Conservation (phyloP, 805 yeast species). For the Starmerella asiatica region DNA sequence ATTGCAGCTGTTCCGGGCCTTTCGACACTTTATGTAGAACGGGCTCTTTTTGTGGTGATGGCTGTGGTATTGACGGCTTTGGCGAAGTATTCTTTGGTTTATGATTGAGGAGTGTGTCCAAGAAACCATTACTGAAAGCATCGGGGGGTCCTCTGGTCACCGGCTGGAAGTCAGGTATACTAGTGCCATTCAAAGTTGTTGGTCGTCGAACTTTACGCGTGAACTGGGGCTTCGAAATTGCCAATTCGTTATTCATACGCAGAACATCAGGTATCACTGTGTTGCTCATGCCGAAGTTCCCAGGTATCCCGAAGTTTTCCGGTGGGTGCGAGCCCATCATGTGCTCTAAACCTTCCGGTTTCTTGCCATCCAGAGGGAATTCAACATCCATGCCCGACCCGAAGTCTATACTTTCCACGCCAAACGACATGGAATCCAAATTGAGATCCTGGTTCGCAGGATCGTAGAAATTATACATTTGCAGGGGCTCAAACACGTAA, state of each 20-base stretch:
- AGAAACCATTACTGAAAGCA: background rate
- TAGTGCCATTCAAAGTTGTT: background rate
- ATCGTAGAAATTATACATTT: slow-evolving; percentile 14
- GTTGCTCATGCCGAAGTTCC: background rate
- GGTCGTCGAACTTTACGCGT: background rate
- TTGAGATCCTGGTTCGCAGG: background rate
- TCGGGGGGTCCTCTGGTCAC: background rate
- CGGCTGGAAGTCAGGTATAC: background rate
- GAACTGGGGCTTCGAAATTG: background rate
- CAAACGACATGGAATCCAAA: background rate
- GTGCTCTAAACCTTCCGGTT: background rate
- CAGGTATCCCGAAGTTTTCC: background rate
- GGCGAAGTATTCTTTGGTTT: too few species aligned
- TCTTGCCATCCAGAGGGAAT: background rate
- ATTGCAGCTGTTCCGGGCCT: slow-evolving; percentile 23
- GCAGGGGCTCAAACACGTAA: slow-evolving; percentile 12
- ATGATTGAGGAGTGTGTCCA: background rate
- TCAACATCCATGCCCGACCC: too few species aligned
- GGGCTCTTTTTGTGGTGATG: background rate
- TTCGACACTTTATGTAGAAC: background rate
- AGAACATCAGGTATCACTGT: background rate
- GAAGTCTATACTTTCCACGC: too few species aligned
- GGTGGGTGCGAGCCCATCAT: background rate
- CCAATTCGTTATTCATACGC: too few species aligned
- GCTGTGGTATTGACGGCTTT: too few species aligned